Evolutionary conservation across 1,139 yeast species (phyloP), one percentile per base, ranked within the genome.

Genomic region (Zygosaccharomyces pseudobailii): DNA sequence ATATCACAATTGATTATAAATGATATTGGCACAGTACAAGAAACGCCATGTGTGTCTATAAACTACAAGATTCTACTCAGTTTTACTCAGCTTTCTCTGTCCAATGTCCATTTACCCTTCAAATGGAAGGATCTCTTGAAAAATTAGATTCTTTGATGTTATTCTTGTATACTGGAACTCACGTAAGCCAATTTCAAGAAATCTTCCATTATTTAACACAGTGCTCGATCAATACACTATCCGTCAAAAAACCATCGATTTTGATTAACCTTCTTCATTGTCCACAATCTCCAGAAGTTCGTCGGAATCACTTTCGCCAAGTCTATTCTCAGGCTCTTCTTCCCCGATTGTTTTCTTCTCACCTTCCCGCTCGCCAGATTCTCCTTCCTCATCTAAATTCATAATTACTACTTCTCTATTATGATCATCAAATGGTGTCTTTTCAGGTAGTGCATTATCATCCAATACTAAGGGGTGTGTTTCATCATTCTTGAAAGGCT

Each of bases 381-480:
- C 51, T 9, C 34, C 35, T 3, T 49, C 50, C n/a, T 49, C 55
- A 13, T 55, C 59, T 13, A 53, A 46, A 34, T 55, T 48, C 59
- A 56, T 55, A 5, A 51, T 47, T n/a, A 53, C 50, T 9, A 47
- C 47, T 25, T 55, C 51, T 3, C 40, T 35, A 9, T 31, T 10
- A 8, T 41, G 43, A n/a, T 38, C 41, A 3, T 25, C 35, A 3
- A 35, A 20, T 4, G 33, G 4, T 17, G 49, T 51, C 17, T 13
- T 13, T 13, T 13, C 17, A 13, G 17, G 17, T 13, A 13, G 2
- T 13, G 17, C 17, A 25, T 44, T 50, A 35, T 64, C 68, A 43
- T 65, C 69, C 4, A 66, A 41, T 1, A 65, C 48, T 7, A 66
- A 48, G 1, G 69, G 69, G 46, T 64, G 57, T 6, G 56, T 49